Evolutionary conservation across 106 monocot genomes (phyloP).

Genomic region (Amphibolis antarctica): DNA sequence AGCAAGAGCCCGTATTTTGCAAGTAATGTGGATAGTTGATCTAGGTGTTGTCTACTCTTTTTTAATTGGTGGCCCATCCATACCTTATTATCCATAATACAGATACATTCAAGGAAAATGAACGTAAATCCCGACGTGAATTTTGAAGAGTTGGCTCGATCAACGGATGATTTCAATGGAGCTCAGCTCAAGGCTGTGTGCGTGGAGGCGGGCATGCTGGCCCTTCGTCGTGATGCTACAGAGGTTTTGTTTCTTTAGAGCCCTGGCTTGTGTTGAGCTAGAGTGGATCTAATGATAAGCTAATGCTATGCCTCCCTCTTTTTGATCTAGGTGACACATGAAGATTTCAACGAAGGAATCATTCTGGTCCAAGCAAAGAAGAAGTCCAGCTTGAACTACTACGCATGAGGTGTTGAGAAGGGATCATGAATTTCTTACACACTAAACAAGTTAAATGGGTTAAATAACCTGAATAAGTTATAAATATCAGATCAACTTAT

Average conservation of each 20-base stretch:
- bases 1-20: no score
- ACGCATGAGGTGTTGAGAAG: constrained; percentile 33
- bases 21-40: no score
- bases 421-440: background rate
- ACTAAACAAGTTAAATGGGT: no score
- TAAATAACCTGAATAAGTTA: no score
- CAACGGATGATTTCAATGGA: constrained; percentile 89
- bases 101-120: constrained; percentile 99
- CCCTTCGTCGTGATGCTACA: constrained; percentile 79
- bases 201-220: constrained; percentile 95
- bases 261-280: background rate
- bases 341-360: constrained; percentile 90
- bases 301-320: background rate
- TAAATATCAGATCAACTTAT: no score
- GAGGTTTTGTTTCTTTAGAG: constrained; percentile 36
- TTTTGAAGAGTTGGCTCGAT: constrained; percentile 92
- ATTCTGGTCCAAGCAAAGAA: constrained; percentile 89
- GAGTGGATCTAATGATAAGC: no score
- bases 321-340: constrained; percentile 65
- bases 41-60: no score
- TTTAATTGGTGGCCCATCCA: no score
- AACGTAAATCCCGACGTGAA: constrained; percentile 91
- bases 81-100: background rate
- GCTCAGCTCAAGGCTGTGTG: constrained; percentile 93
- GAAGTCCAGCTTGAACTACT: constrained; percentile 84